Evolutionary conservation across 2,329 filamentous ascomycete species (phyloP).

Genomic region (Penicillium griseofulvum): DNA sequence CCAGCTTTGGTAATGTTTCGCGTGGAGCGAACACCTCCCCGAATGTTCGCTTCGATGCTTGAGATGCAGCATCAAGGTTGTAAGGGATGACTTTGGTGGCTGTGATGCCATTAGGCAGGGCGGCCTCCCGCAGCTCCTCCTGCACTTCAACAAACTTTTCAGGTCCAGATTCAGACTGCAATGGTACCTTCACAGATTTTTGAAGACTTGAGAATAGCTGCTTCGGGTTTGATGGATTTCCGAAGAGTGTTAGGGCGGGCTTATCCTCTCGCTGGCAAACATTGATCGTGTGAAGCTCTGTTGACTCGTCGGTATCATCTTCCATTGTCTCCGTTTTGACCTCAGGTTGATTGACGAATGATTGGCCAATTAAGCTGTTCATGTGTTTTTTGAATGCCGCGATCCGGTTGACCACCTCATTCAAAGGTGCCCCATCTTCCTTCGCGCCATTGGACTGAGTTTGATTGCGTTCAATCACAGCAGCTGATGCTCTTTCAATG

Average conservation of each 20-base stretch:
- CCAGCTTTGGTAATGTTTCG: slow-evolving; percentile 37
- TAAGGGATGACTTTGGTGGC: slow-evolving; percentile 64
- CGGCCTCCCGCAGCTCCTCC: slow-evolving; percentile 59
- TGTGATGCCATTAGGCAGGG: slow-evolving; percentile 71
- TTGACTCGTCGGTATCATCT: slow-evolving; percentile 33
- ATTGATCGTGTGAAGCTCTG: slow-evolving; percentile 35
- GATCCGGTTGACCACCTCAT: slow-evolving; percentile 46
- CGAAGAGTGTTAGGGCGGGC: slow-evolving; percentile 72
- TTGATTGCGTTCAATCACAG: slow-evolving; percentile 39
- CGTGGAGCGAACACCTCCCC: slow-evolving; percentile 47
- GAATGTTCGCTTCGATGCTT: slow-evolving; percentile 39
- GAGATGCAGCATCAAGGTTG: slow-evolving; percentile 32
- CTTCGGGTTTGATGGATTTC: slow-evolving; percentile 69
- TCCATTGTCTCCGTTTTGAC: slow-evolving; percentile 36
- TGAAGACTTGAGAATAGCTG: slow-evolving; percentile 86
- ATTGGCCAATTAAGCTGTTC: slow-evolving; percentile 61
- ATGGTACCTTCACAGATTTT: slow-evolving; percentile 40
- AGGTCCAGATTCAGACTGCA: slow-evolving; percentile 38
- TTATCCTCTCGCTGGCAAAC: slow-evolving; percentile 50
- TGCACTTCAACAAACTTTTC: slow-evolving; percentile 41
- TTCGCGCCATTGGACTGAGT: slow-evolving; percentile 27
- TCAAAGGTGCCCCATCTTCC: slow-evolving; percentile 28
- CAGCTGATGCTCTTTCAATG: slow-evolving; percentile 40
- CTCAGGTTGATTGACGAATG: slow-evolving; percentile 49
- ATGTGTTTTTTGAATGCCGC: slow-evolving; percentile 62